Evolutionary conservation across 2,329 filamentous ascomycete species (phyloP), one percentile per base, ranked within the genome.

Genomic region (Aureobasidium sp.): DNA sequence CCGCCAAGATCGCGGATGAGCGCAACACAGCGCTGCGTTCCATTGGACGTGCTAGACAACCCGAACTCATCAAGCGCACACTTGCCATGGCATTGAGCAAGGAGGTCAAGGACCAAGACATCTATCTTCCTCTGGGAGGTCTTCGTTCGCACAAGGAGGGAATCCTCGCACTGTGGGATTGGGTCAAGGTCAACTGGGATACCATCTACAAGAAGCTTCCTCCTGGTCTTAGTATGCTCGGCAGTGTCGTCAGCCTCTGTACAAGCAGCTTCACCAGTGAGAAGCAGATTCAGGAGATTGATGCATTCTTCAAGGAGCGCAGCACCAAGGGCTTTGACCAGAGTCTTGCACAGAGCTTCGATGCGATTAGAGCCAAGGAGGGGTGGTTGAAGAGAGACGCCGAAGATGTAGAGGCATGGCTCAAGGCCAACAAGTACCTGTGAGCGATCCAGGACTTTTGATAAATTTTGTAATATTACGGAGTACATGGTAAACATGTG

Each of bases 31-130:
- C 91, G 1, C 83, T 97, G 63, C 90, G 92, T 68, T 85, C 83
- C 34, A 82, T 97, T 27, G 93, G 93, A 55, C 86, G 91, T 55
- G 86, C 90, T 50, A 87, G 87, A 71, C 82, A 89, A 62, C 86
- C 90, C 1, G 85, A 87, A 66, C 83, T 97, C 53, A 93, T 97
- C 73, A 79, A 94, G 78, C 85, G 85, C 64, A 93, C 91, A 3
- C 82, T 97, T 15, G 83, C 79, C 34, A 80, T 97, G 65, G 82
- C 91, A 34, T 81, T 92, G 62, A 85, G 86, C 72, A 85, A 87
- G 64, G 88, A 96, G 67, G 88, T 97, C 75, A 96, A 95, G 80
- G 91, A 89, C 66, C 93, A 97, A 75, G 93, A 97, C 74, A 86
- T 97, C 66, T 97, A 96, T 77, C 86, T 96, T 72, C 92, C 93